These are phyloP conservation scores for Aureobasidium musti DNA, from an alignment of 2,329 filamentous ascomycete genomes.

Conservation along the genomic window DNA sequence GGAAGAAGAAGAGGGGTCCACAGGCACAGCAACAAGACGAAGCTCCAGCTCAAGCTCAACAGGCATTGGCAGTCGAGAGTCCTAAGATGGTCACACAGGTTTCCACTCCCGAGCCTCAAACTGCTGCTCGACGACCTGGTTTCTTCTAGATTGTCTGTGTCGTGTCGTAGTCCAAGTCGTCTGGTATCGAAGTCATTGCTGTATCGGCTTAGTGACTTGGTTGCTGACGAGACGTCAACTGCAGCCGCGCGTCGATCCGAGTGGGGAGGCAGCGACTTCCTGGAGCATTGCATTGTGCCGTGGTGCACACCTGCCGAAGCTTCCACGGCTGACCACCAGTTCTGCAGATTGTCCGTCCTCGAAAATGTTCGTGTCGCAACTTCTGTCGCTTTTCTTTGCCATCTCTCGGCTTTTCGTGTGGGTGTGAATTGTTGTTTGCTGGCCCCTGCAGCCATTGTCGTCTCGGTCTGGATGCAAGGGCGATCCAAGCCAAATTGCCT, in stretches of 20 bases:
- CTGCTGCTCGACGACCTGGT: slow-evolving; percentile 13
- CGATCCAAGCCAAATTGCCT: slow-evolving; percentile 13
- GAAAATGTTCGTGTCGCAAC: background rate
- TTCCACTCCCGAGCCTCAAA: background rate
- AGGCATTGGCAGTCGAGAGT: background rate
- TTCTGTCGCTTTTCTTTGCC: background rate
- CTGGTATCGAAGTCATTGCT: background rate
- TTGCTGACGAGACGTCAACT: slow-evolving; percentile 3
- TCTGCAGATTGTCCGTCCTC: background rate
- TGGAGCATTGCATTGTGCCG: background rate
- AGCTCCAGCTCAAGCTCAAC: slow-evolving; percentile 4
- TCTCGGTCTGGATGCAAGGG: slow-evolving; percentile 15
- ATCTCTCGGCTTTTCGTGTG: background rate
- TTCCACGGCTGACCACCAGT: slow-evolving; percentile 19
- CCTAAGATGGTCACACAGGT: slow-evolving; percentile 15
- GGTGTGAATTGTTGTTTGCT: slow-evolving; percentile 13
- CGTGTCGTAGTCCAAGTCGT: background rate
- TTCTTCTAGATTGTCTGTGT: slow-evolving; percentile 13
- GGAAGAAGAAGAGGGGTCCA: slow-evolving; percentile 21
- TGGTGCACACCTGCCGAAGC: slow-evolving; percentile 3
- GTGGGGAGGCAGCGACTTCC: background rate
- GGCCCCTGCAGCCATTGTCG: slow-evolving; percentile 10
- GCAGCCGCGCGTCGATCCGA: slow-evolving; percentile 15
- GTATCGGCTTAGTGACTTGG: background rate
- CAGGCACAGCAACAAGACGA: background rate